Evolutionary conservation across 2,329 filamentous ascomycete genomes (phyloP).

Genomic region (Colletotrichum camelliae): DNA sequence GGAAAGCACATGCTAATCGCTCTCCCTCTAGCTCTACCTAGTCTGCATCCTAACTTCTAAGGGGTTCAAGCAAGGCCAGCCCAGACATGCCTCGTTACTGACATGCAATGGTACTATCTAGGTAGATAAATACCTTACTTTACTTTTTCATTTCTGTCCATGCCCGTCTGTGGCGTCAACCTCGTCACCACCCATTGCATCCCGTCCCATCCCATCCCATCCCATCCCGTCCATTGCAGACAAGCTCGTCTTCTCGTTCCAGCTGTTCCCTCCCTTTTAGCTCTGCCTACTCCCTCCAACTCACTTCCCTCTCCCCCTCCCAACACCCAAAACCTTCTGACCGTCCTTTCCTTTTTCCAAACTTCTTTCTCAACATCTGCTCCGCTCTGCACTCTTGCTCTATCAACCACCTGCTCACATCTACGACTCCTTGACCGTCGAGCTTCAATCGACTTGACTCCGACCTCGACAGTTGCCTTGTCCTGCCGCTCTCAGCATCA

Average conservation of each 20-base stretch:
- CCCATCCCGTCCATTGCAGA: background rate
- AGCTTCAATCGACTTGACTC: background rate
- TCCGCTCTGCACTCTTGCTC: background rate
- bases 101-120: background rate
- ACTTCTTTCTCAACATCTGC: background rate
- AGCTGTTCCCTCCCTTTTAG: slow-evolving; percentile 11
- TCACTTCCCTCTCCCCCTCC: background rate
- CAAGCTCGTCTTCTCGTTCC: slow-evolving; percentile 7
- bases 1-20: slow-evolving; percentile 7
- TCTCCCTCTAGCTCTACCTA: background rate
- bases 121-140: slow-evolving; percentile 15
- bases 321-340: background rate
- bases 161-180: slow-evolving; percentile 16
- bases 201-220: background rate
- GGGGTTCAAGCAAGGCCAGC: slow-evolving; percentile 11
- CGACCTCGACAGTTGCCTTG: background rate
- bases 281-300: slow-evolving; percentile 9
- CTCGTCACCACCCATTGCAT: slow-evolving; percentile 15
- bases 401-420: background rate
- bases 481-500: background rate
- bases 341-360: slow-evolving; percentile 2
- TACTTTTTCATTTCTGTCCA: slow-evolving; percentile 16
- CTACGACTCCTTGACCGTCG: background rate
- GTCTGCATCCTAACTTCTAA: slow-evolving; percentile 2
- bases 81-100: background rate